These are phyloP conservation scores for Trichoderma brevicompactum DNA, from an alignment of 2,329 filamentous ascomycete genomes.

Conservation along the genomic window DNA sequence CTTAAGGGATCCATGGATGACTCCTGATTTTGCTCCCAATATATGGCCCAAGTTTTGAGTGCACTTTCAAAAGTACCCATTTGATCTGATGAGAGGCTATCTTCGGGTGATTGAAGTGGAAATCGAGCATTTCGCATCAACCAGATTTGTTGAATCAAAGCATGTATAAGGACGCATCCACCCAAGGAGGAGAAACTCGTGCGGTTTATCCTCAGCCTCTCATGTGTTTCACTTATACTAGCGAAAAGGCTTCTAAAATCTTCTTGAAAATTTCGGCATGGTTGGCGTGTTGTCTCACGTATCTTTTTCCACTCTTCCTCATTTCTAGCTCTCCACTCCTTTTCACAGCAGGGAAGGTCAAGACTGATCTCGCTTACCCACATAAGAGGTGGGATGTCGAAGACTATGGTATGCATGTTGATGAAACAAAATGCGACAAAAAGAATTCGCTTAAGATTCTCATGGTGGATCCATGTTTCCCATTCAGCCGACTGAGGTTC, in stretches of 20 bases:
- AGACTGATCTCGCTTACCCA: neutral
- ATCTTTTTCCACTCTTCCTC: neutral
- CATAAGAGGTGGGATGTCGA: neutral
- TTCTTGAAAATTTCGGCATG: neutral
- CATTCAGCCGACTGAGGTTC: neutral
- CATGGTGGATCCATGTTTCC: neutral
- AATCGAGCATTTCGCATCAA: neutral
- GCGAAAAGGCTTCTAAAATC: neutral
- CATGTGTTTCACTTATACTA: neutral
- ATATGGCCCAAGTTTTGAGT: neutral
- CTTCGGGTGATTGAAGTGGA: neutral
- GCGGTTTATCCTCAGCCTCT: neutral
- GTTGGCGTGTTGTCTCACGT: neutral
- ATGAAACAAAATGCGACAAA: conserved; percentile 7
- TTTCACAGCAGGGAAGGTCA: neutral
- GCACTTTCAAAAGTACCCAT: conserved; percentile 5
- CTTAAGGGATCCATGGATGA: conserved; percentile 6
- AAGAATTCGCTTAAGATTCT: neutral
- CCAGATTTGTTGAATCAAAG: conserved; percentile 9
- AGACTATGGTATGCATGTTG: conserved; percentile 13
- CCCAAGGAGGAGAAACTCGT: conserved; percentile 4
- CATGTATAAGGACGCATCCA: conserved; percentile 4
- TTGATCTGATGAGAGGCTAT: neutral
- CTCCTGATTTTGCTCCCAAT: conserved; percentile 9
- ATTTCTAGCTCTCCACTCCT: neutral